Evolutionary conservation across 768 basidiomycete species (phyloP).

Genomic region (Chalciporus pseudorubinellus): DNA sequence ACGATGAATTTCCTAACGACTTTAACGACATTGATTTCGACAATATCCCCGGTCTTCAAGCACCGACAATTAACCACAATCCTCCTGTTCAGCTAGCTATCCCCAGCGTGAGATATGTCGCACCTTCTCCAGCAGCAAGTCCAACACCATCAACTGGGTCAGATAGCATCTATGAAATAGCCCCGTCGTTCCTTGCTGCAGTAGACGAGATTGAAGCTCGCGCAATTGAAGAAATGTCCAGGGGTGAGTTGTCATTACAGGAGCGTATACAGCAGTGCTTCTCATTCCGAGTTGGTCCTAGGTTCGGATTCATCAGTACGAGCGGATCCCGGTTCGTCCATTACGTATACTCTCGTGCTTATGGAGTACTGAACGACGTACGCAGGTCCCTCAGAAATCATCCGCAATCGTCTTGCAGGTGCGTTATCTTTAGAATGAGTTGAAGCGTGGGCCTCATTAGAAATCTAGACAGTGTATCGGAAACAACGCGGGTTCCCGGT

Average conservation of each 20-base stretch:
- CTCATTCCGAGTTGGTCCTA: neutral
- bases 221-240: conserved; percentile 10
- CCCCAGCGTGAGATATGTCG: neutral
- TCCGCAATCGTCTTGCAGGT: conserved; percentile 3
- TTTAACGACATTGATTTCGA: conserved; percentile 51
- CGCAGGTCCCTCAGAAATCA: conserved; percentile 6
- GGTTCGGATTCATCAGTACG: neutral
- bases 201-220: conserved; percentile 48
- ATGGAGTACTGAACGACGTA: neutral
- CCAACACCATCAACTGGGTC: conserved; percentile 8
- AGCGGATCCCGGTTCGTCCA: conserved; percentile 5
- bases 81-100: neutral
- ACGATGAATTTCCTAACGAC: conserved; percentile 59
- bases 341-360: neutral
- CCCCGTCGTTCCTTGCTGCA: conserved; percentile 32
- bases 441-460: neutral
- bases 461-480: neutral
- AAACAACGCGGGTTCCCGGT: conserved; percentile 10
- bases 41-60: conserved; percentile 33
- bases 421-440: conserved; percentile 2
- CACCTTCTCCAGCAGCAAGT: conserved; percentile 8
- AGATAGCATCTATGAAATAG: conserved; percentile 17
- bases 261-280: neutral
- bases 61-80: neutral
- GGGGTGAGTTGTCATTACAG: conserved; percentile 8